phyloP scores from a whole-genome alignment of 2,329 filamentous ascomycete species.

The Thielaviopsis ethacetica region DNA sequence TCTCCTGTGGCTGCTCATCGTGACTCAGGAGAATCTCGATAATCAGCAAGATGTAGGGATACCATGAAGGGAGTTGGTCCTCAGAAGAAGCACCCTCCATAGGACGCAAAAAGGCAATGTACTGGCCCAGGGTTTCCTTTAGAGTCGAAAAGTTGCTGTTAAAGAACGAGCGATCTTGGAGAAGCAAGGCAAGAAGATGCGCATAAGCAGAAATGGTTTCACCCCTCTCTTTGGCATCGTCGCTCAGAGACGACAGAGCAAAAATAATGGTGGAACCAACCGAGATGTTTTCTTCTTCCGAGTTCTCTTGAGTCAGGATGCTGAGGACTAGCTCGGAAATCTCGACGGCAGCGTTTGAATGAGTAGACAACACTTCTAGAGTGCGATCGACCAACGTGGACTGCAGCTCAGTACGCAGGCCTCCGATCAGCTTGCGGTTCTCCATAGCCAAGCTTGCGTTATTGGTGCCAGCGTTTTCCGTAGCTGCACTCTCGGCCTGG shows the following conservation, averaged over 20 bases:
- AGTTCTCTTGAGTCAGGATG: slow-evolving; percentile 43
- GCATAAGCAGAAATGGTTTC: slow-evolving; percentile 69
- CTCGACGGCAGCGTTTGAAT: slow-evolving; percentile 80
- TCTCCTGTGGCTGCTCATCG: slow-evolving; percentile 64
- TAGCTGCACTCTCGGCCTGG: slow-evolving; percentile 9
- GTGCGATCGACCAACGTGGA: slow-evolving; percentile 74
- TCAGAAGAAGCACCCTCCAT: slow-evolving; percentile 50
- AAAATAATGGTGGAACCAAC: slow-evolving; percentile 71
- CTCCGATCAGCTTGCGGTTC: slow-evolving; percentile 23
- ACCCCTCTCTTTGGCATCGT: slow-evolving; percentile 44
- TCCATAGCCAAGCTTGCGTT: slow-evolving; percentile 4
- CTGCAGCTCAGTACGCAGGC: slow-evolving; percentile 54
- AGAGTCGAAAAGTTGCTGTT: slow-evolving; percentile 56
- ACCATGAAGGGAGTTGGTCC: slow-evolving; percentile 71
- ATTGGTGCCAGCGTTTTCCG: slow-evolving; percentile 15
- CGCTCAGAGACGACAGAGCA: slow-evolving; percentile 56
- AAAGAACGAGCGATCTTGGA: slow-evolving; percentile 74
- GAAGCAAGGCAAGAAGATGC: slow-evolving; percentile 72
- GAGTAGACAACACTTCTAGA: slow-evolving; percentile 74
- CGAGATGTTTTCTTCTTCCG: slow-evolving; percentile 27
- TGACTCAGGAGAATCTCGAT: slow-evolving; percentile 82
- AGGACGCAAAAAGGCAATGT: slow-evolving; percentile 66
- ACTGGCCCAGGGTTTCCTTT: slow-evolving; percentile 57
- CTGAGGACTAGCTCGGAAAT: slow-evolving; percentile 72
- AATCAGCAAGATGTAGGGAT: slow-evolving; percentile 77